These are phyloP conservation scores for Arabidopsis thaliana DNA, from an alignment of 345 rosid species.

Conservation along the genomic window DNA sequence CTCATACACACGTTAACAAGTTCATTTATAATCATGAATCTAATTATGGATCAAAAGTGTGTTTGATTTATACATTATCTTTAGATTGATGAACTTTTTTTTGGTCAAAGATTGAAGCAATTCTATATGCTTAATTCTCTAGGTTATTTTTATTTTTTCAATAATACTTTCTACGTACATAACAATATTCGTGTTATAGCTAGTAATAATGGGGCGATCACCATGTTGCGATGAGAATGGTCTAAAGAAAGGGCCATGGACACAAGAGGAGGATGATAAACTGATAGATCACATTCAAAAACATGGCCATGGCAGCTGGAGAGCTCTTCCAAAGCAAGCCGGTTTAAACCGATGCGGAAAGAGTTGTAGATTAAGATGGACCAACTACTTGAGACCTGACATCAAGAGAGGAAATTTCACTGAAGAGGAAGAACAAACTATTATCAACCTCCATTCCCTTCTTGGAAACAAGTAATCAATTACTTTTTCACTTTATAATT, in stretches of 20 bases:
- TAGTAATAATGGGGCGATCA: constrained; percentile 51
- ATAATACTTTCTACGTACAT: constrained; percentile 1
- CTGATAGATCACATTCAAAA: constrained; percentile 58
- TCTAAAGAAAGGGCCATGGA: constrained; percentile 82
- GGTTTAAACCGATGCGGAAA: constrained; percentile 83
- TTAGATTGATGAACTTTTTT: no score
- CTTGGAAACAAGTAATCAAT: constrained; percentile 72
- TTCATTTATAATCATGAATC: background rate
- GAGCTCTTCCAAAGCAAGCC: constrained; percentile 73
- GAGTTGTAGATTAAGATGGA: constrained; percentile 85
- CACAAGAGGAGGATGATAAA: constrained; percentile 67
- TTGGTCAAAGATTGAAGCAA: constrained; percentile 2
- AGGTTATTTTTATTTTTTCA: background rate
- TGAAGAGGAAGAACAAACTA: constrained; percentile 70
- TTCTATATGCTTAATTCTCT: background rate
- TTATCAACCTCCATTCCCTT: constrained; percentile 69
- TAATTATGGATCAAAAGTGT: background rate
- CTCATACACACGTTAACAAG: constrained; percentile 12
- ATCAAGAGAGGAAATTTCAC: constrained; percentile 79
- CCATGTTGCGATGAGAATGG: constrained; percentile 55
- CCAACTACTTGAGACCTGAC: constrained; percentile 80
- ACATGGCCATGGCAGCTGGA: constrained; percentile 83
- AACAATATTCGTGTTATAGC: background rate
- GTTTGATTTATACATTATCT: background rate
- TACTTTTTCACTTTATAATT: constrained; percentile 10